Conservation (phyloP, 768 basidiomycete genomes). For the Lentinula raphanica region DNA sequence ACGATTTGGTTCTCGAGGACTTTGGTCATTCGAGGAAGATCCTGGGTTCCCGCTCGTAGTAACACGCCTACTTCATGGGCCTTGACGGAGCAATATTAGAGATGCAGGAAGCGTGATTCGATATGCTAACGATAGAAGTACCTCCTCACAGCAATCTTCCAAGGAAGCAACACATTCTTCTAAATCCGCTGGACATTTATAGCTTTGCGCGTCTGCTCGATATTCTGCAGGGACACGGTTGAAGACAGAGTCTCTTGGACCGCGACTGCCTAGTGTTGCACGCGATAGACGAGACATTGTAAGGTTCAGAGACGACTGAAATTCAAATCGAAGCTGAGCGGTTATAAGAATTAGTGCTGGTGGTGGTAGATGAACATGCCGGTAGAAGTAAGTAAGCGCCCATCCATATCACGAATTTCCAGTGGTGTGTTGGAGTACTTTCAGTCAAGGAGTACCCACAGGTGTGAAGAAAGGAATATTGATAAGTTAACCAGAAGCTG, state of each 20-base stretch:
- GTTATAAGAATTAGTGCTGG: not conserved
- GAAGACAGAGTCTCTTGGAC: slow-evolving; percentile 62
- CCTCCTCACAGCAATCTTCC: slow-evolving; percentile 79
- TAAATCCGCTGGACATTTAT: slow-evolving; percentile 62
- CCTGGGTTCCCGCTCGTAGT: slow-evolving; percentile 63
- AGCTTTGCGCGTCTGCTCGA: slow-evolving; percentile 53
- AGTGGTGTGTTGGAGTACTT: no score
- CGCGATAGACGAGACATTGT: slow-evolving; percentile 54
- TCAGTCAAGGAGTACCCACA: no score
- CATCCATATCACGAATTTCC: not conserved
- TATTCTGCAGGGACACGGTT: slow-evolving; percentile 56
- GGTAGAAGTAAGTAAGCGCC: not conserved
- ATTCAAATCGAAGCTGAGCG: no score
- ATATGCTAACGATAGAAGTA: not conserved
- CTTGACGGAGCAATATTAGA: slow-evolving; percentile 27
- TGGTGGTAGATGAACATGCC: not conserved
- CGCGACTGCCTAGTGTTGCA: slow-evolving; percentile 39
- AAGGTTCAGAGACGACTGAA: not conserved
- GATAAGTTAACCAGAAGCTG: not conserved
- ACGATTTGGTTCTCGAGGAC: slow-evolving; percentile 67
- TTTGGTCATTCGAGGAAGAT: slow-evolving; percentile 65
- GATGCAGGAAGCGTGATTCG: not conserved
- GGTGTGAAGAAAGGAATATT: not conserved
- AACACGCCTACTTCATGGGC: slow-evolving; percentile 65
- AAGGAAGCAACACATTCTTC: slow-evolving; percentile 72